Base-by-base conservation (phyloP, 345 rosid species). In the Lagerstroemia speciosa region DNA sequence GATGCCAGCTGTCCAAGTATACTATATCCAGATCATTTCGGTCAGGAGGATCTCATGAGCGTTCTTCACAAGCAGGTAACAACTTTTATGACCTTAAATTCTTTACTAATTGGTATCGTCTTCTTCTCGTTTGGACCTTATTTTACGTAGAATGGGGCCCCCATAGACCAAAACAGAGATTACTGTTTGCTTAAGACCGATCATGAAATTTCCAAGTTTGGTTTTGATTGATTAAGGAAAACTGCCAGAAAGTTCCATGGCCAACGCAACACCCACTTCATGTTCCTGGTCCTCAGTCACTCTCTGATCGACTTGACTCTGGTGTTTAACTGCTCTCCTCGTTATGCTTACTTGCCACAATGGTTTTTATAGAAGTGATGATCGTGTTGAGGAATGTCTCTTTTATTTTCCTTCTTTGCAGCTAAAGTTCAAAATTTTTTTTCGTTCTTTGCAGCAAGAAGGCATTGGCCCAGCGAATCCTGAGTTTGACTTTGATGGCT, bases 31-130 rank as follows among this genome's bases (percentile, higher is more conserved):
- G 92, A 88, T 24, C 90, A 80, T 64, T 86, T 80, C 48, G 81
- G 78, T 73, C 90, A 91, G 78, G 99, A 89, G 41, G 98, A 89
- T 82, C 96, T 94, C 79, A 88, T 88, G 96, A 87, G 83, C 53
- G 90, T 85, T 31, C 82, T 94, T 74, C 86, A 89, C 75, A 87
- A 84, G 77, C 96, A 88, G 88, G 99, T 89, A 66, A 20, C 82
- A 52, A 69, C 69, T 48, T 55, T 66, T 50, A 14, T 29, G 34
- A 58, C 33, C 33, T 27, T 27, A 27, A 40, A 31, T 52, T 24
- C 33, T 10, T 26, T n/a, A 66, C 46, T 65, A 6, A 52, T 38
- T 32, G 38, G 26, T 65, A 11, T 6, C 9, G 31, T 48, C 26
- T 41, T 48, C 26, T 14, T 45, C 33, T 70, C n/a, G 5, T 46